Evolutionary conservation across 2,329 filamentous ascomycete species (phyloP), one percentile per base, ranked within the genome.

Genomic region (Albifimbria verrucaria): DNA sequence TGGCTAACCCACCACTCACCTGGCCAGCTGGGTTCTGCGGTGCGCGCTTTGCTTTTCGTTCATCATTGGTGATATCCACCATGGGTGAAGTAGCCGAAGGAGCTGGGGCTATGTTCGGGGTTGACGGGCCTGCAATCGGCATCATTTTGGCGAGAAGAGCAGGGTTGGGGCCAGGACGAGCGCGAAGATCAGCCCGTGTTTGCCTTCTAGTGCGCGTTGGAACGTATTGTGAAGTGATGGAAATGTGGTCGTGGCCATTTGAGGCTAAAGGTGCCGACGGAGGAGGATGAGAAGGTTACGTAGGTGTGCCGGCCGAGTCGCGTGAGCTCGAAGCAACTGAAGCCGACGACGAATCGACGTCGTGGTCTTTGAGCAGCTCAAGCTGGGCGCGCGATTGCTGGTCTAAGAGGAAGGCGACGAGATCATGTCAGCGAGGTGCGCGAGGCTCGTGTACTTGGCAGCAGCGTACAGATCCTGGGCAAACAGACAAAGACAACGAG

Each of bases 11-110:
- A 17, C n/a, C 42, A 69, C 86, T 67, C 81, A 97, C 94, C 86
- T 99, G 94, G 51, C 94, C 94, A 62, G 93, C 94, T 68, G 94
- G 82, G 68, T 99, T 99, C 69, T 99, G 94, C 10, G 94, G 94
- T 24, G 94, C 94, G 60, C 94, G 88, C 77, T 97, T 99, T 36
- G 87, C 87, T 72, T 94, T 93, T 49, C 87, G 81, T 57, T 86
- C 82, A 57, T 89, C 73, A 23, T 74, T 72, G 4, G 61, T 51
- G 45, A 63, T 63, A 28, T 68, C 66, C 10, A 62, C 57, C 6
- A 63, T 56, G 18, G 65, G 55, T 10, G 60, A 45, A 11, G 66
- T 50, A 17, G 57, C 49, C 12, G 65, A 57, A 5, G 71, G 67
- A 5, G 68, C 69, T 15, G 70, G 65, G 49, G 64, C 66, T 54